A percentile compares a stretch with the other conserved stretches of the same genome.
Conservation (phyloP, 257 asterid genomes). For the Capsicum chinense region DNA sequence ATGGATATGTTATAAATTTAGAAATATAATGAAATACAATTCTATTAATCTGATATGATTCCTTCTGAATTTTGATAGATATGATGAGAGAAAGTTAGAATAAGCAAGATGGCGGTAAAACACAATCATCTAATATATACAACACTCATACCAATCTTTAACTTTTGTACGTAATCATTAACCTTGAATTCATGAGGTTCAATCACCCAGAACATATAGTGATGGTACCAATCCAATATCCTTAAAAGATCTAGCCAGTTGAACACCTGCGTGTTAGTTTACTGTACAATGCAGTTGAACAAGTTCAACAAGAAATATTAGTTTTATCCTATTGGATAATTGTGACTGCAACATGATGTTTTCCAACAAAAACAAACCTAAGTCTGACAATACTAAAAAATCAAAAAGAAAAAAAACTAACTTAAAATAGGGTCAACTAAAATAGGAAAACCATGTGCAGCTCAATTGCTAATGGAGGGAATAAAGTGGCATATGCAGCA, state of each 20-base stretch:
- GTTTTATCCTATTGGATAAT: background rate
- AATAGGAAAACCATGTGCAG: background rate
- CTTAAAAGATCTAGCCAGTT: background rate
- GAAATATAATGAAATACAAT: background rate
- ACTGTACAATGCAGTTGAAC: background rate
- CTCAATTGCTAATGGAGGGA: constrained; percentile 6
- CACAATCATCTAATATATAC: background rate
- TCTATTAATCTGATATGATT: too few relatives aligned
- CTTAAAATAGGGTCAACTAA: background rate
- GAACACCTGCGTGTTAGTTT: background rate
- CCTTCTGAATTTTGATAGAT: background rate
- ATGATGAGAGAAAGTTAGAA: background rate
- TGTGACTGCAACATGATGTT: background rate
- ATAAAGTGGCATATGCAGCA: background rate
- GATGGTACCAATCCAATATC: constrained; percentile 6
- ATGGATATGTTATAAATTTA: background rate
- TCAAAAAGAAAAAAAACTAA: background rate
- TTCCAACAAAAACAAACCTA: constrained; percentile 1
- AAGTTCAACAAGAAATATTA: background rate
- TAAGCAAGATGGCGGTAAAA: background rate
- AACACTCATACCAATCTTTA: background rate
- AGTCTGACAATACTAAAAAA: background rate
- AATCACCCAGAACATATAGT: background rate
- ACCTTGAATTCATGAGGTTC: constrained; percentile 24
- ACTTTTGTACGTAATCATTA: background rate